phyloP scores from a whole-genome alignment of 306 rosid genomes.

The Medicago truncatula region MtrunA17r5.0-ANR NC_053043.1:11234001-11234500 shows the following conservation, averaged over 20 bases:
- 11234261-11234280: background rate
- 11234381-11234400: slow-evolving; percentile 24
- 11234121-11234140: slow-evolving; percentile 36
- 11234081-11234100: slow-evolving; percentile 53
- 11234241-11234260: slow-evolving; percentile 41
- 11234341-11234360: slow-evolving; percentile 28
- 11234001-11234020: slow-evolving; percentile 41
- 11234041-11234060: slow-evolving; percentile 44
- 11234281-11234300: background rate
- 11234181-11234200: slow-evolving; percentile 51
- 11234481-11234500: background rate
- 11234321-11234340: slow-evolving; percentile 11
- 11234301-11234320: slow-evolving; percentile 15
- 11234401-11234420: background rate
- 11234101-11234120: slow-evolving; percentile 41
- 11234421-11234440: background rate
- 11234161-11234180: slow-evolving; percentile 26
- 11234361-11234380: background rate
- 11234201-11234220: slow-evolving; percentile 41
- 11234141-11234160: slow-evolving; percentile 3
- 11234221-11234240: slow-evolving; percentile 48
- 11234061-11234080: slow-evolving; percentile 40
- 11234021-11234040: slow-evolving; percentile 38
- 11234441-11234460: background rate
- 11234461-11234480: background rate